phyloP scores from a whole-genome alignment of 345 rosid genomes.

The Punica granatum region DNA sequence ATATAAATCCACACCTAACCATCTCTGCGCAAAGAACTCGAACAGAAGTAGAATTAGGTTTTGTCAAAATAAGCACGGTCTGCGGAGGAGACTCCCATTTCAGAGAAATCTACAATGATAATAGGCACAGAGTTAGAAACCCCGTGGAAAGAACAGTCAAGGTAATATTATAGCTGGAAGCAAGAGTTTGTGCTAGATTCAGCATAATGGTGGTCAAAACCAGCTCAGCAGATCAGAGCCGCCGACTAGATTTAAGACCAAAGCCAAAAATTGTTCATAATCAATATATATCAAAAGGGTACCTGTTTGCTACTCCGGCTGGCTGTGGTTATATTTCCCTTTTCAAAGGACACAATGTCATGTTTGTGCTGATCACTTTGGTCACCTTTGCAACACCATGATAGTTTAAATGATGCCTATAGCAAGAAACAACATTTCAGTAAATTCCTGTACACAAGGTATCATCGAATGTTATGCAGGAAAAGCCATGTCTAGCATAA shows the following conservation, averaged over 20 bases:
- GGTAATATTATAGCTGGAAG: neutral
- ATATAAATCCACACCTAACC: constrained; percentile 55
- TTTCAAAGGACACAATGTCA: constrained; percentile 92
- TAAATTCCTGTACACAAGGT: neutral
- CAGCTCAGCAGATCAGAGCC: neutral
- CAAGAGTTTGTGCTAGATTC: neutral
- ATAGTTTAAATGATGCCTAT: constrained; percentile 96
- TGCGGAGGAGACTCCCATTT: constrained; percentile 91
- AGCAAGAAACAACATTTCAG: constrained; percentile 15
- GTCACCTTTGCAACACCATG: constrained; percentile 90
- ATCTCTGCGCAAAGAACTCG: constrained; percentile 66
- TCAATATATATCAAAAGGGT: constrained; percentile 3
- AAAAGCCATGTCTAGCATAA: neutral
- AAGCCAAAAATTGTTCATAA: neutral
- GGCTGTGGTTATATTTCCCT: constrained; percentile 84
- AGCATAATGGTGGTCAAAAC: neutral
- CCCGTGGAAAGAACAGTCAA: neutral
- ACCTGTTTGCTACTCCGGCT: constrained; percentile 96
- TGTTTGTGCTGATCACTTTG: constrained; percentile 85
- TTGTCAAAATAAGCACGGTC: constrained; percentile 79
- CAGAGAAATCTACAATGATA: constrained; percentile 74
- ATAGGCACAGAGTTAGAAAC: constrained; percentile 19
- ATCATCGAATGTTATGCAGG: neutral
- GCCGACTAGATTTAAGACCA: neutral
- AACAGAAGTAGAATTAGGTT: constrained; percentile 86